These are phyloP conservation scores for Schwanniomyces yamadae DNA, from an alignment of 805 yeast genomes.

Conservation along the genomic window DNA sequence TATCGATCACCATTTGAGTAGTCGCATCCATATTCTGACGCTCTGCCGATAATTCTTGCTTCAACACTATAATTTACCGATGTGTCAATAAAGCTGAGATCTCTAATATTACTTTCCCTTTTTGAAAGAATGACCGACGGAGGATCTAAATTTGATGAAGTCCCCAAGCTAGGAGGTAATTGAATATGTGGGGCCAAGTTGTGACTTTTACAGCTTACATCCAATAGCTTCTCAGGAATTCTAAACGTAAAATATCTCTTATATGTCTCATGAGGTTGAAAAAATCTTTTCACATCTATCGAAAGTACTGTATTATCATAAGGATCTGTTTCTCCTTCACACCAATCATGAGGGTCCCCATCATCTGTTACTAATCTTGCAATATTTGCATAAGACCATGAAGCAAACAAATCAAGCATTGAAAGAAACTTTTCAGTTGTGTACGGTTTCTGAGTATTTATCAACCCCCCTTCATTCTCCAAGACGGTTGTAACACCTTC, in stretches of 20 bases:
- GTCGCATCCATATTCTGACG: constrained; percentile 30
- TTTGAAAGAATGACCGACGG: constrained; percentile 25
- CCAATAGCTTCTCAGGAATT: constrained; percentile 40
- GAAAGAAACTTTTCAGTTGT: constrained; percentile 39
- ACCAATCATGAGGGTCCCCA: constrained; percentile 46
- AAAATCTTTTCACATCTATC: constrained; percentile 34
- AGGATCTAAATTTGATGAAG: constrained; percentile 20
- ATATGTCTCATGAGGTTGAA: constrained; percentile 38
- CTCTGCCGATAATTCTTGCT: constrained; percentile 42
- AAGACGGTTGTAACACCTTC: constrained; percentile 35
- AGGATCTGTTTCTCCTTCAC: constrained; percentile 45
- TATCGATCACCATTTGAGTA: constrained; percentile 26
- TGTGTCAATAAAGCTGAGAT: constrained; percentile 36
- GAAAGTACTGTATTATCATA: constrained; percentile 35
- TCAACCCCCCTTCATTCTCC: constrained; percentile 21
- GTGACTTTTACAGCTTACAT: constrained; percentile 39
- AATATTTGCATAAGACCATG: constrained; percentile 45
- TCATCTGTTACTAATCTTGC: constrained; percentile 38
- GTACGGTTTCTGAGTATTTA: constrained; percentile 24
- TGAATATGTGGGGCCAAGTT: constrained; percentile 33
- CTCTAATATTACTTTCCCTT: constrained; percentile 23
- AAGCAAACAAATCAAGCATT: constrained; percentile 45
- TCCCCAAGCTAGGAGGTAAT: constrained; percentile 39
- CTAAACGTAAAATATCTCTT: constrained; percentile 42
- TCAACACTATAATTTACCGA: constrained; percentile 35